A percentile compares a stretch with the other conserved stretches of the same genome.
These are phyloP conservation scores for Syzygium grande DNA, from an alignment of 345 rosid genomes.

Conservation along the genomic window DNA sequence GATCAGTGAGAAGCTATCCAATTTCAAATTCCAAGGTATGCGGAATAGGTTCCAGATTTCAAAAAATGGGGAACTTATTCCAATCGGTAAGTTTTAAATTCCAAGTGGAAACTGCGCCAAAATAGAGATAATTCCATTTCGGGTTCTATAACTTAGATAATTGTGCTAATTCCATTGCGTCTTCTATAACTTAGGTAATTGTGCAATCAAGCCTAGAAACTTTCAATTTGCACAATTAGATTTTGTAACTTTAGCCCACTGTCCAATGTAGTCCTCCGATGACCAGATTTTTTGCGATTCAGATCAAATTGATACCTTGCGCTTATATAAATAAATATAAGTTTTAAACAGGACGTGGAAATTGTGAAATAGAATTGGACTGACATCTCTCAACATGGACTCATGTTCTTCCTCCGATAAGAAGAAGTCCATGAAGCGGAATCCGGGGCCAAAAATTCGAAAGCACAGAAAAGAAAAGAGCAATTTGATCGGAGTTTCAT, in stretches of 20 bases:
- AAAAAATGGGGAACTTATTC: too few relatives aligned
- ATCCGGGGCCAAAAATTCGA: not conserved
- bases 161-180: not conserved
- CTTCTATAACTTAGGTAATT: not conserved
- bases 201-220: not conserved
- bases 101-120: too few relatives aligned
- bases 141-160: not conserved
- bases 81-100: too few relatives aligned
- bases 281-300: not conserved
- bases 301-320: not conserved
- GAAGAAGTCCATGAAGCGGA: not conserved
- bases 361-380: not conserved
- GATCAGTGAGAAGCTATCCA: too few relatives aligned
- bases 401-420: not conserved
- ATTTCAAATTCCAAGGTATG: too few relatives aligned
- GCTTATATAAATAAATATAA: too few relatives aligned
- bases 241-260: not conserved
- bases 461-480: not conserved
- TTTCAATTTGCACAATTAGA: not conserved
- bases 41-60: too few relatives aligned
- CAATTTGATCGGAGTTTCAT: too few relatives aligned
- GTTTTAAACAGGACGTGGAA: not conserved
- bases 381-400: not conserved
- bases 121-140: not conserved
- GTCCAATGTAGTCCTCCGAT: not conserved